Conservation (phyloP, 768 basidiomycete species). For the Panaeolus papilionaceus region DNA sequence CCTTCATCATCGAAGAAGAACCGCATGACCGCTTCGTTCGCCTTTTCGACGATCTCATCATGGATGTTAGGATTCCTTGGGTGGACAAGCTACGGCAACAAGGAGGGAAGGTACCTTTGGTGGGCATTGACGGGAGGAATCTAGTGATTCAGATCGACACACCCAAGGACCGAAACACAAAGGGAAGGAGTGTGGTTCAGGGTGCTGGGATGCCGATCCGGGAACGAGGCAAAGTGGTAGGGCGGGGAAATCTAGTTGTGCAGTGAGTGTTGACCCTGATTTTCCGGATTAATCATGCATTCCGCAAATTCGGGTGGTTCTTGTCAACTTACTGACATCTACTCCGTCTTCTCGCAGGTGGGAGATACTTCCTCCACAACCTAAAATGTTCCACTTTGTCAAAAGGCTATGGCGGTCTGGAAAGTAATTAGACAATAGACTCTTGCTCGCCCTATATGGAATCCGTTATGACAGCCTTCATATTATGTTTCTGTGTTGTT, state of each 20-base stretch:
- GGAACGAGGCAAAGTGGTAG: conserved; percentile 55
- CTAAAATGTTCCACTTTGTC: conserved; percentile 37
- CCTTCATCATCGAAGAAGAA: conserved; percentile 67
- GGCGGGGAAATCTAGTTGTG: conserved; percentile 68
- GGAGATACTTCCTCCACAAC: conserved; percentile 43
- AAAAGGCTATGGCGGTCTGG: conserved; percentile 34
- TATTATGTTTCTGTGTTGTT: not conserved
- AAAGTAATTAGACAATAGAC: conserved; percentile 18
- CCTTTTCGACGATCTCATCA: conserved; percentile 59
- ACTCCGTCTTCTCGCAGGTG: conserved; percentile 35
- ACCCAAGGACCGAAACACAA: conserved; percentile 53
- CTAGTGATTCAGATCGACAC: conserved; percentile 58
- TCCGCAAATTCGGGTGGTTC: not conserved
- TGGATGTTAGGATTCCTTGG: conserved; percentile 64
- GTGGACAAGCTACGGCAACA: conserved; percentile 51
- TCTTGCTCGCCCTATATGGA: not conserved
- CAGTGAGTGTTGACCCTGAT: conserved; percentile 48
- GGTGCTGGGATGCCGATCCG: conserved; percentile 76
- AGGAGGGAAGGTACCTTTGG: conserved; percentile 56
- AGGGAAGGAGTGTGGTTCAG: conserved; percentile 54
- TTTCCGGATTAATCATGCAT: conserved; percentile 3
- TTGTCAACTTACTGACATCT: conserved; percentile 9
- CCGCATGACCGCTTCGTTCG: conserved; percentile 64
- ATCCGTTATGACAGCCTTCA: not conserved
- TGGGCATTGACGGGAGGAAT: conserved; percentile 64